Evolutionary conservation across 176 grass and related monocot genomes (phyloP).

Genomic region (Tuctoria greenei): DNA sequence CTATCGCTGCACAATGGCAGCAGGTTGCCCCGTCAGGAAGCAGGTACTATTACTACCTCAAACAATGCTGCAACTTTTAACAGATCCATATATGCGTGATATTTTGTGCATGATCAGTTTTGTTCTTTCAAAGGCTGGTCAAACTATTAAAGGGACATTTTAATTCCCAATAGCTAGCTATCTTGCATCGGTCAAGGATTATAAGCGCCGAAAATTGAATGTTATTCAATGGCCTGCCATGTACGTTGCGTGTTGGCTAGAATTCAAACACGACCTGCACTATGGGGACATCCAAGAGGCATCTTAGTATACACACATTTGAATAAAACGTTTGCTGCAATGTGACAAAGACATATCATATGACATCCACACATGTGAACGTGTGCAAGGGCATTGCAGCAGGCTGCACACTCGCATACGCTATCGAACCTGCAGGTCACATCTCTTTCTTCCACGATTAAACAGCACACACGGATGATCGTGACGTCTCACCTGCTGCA

Average conservation of each 20-base stretch:
- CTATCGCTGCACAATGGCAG: conserved; percentile 80
- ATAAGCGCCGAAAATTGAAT: neutral
- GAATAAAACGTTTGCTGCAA: neutral
- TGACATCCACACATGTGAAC: conserved; percentile 19
- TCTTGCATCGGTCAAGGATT: neutral
- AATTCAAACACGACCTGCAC: conserved; percentile 6
- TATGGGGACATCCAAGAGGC: neutral
- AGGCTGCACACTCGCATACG: conserved; percentile 16
- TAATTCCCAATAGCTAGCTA: neutral
- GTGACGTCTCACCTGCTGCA: conserved; percentile 26
- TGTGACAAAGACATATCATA: conserved; percentile 6
- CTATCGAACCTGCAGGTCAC: neutral
- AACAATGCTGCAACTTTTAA: too few species aligned
- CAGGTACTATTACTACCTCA: too few species aligned
- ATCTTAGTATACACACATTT: neutral
- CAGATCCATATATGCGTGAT: too few species aligned
- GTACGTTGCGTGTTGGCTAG: neutral
- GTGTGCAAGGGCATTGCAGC: neutral
- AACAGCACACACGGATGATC: neutral
- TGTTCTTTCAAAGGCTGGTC: neutral
- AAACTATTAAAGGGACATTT: neutral
- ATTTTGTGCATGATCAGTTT: neutral
- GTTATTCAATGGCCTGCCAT: neutral
- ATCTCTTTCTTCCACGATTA: neutral
- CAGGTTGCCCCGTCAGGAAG: conserved; percentile 74